Evolutionary conservation across 345 rosid genomes (phyloP), one percentile per base, ranked within the genome.

Genomic region (Abelmoschus esculentus): DNA sequence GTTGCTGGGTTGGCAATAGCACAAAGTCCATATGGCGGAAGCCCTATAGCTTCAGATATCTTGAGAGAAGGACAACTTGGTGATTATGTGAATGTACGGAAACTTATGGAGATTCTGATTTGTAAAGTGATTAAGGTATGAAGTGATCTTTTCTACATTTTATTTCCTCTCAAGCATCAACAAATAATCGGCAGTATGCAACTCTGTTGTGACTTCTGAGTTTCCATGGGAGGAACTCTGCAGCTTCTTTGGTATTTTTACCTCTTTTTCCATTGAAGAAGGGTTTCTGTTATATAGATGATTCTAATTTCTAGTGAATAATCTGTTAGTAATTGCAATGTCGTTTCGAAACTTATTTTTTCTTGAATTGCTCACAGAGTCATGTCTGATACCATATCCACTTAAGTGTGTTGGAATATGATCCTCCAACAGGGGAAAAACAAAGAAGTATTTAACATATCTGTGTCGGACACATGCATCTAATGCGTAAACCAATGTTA

Each of bases 21-120:
- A 7, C 99, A 95, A 71, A 89, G 97, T 83, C 96, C 97, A 17
- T 95, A 91, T 77, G 99, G 98, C 29, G 98, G 99, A 52, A 88
- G 92, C 50, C 97, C 97, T 10, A 87, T 91, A 72, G 99, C 98
- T 62, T 88, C 96, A 0, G 99, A 95, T 83, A 90, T 91, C 61
- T 83, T 91, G 75, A 90, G 99, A 74, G 84, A 85, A 74, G 98
- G 99, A 61, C 99, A 95, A 77, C 93, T 91, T 3, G 98, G 99
- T 57, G 99, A 91, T 82, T 95, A 91, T 70, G 89, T 91, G 55
- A 84, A 88, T 69, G 57, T 90, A 61, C 80, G 93, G 79, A 91
- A 83, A 62, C 83, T 95, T 60, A 88, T 91, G 98, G 99, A 90
- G 83, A 82, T 91, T 71, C 61, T 90, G 59, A 95, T 95, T 67